Conservation (phyloP, 371 early-diverging fungal genomes). For the Mucor circinelloides region DNA sequence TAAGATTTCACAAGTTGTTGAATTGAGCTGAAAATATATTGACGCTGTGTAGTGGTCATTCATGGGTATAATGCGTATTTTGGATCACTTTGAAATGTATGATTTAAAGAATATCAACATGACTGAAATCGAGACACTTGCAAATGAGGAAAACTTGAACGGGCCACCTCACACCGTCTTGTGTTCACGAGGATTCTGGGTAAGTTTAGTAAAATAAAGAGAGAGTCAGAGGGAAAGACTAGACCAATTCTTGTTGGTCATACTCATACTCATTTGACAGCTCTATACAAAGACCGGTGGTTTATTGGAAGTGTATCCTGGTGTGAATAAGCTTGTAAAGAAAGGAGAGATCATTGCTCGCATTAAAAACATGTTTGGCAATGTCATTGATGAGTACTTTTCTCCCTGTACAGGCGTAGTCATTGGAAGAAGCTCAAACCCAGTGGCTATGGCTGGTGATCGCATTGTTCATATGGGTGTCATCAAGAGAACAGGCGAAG, state of each 20-base stretch:
- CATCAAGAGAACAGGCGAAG: constrained; percentile 46
- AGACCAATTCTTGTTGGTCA: no score
- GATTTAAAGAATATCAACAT: constrained; percentile 10
- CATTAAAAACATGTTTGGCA: constrained; percentile 86
- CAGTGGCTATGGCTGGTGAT: constrained; percentile 75
- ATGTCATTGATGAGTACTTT: constrained; percentile 79
- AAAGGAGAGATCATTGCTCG: constrained; percentile 85
- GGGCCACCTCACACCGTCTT: constrained; percentile 24
- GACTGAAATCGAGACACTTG: background rate
- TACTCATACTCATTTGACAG: constrained; percentile 25
- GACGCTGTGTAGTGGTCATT: constrained; percentile 27
- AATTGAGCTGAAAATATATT: background rate
- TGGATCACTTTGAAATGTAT: constrained; percentile 36
- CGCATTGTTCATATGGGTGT: constrained; percentile 78
- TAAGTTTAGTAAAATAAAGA: constrained; percentile 27
- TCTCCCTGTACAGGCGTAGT: constrained; percentile 77
- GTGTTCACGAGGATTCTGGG: constrained; percentile 42
- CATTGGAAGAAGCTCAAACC: constrained; percentile 50
- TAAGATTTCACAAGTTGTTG: constrained; percentile 24
- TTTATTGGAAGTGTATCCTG: constrained; percentile 77
- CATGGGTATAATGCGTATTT: constrained; percentile 34
- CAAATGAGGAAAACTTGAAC: background rate
- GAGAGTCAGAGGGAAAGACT: no score
- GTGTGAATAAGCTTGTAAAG: constrained; percentile 77
- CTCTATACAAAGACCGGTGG: constrained; percentile 58